These are phyloP conservation scores for Scytalidium sp. DNA, from an alignment of 2,329 filamentous ascomycete species.

Conservation along the genomic window DNA sequence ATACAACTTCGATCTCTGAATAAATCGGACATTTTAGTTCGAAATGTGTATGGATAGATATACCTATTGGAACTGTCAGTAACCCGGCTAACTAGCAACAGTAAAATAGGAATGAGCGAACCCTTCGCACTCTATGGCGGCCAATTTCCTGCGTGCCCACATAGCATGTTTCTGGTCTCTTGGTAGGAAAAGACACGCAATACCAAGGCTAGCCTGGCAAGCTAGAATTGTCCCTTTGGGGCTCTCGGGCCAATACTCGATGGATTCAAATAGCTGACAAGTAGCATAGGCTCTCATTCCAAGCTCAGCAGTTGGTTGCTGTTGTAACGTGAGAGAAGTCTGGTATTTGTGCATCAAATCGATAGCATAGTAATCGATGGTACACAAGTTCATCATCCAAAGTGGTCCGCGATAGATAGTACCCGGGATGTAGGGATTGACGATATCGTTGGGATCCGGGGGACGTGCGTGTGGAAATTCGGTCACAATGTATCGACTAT, in stretches of 20 bases:
- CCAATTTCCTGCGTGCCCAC: constrained; percentile 81
- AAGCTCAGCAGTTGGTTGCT: constrained; percentile 49
- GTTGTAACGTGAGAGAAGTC: constrained; percentile 52
- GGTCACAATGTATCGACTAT: constrained; percentile 60
- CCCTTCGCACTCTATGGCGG: constrained; percentile 75
- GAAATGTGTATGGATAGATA: constrained; percentile 73
- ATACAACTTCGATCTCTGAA: constrained; percentile 71
- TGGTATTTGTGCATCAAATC: constrained; percentile 80
- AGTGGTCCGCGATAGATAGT: constrained; percentile 68
- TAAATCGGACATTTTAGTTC: constrained; percentile 70
- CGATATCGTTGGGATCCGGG: constrained; percentile 60
- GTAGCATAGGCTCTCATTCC: constrained; percentile 62
- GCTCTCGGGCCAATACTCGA: constrained; percentile 68
- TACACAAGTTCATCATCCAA: constrained; percentile 71
- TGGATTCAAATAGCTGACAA: constrained; percentile 76
- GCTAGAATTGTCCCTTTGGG: constrained; percentile 69
- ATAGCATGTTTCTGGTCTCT: constrained; percentile 67
- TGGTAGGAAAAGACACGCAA: constrained; percentile 77
- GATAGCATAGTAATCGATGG: constrained; percentile 75
- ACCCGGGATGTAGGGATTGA: constrained; percentile 69
- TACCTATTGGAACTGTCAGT: constrained; percentile 57
- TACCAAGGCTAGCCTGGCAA: constrained; percentile 72
- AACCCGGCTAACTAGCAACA: neutral
- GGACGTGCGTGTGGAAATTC: constrained; percentile 56
- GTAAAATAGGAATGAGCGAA: constrained; percentile 41